Evolutionary conservation across 805 yeast genomes (phyloP), one percentile per base, ranked within the genome.

Genomic region (Saccharomycopsis amapae): DNA sequence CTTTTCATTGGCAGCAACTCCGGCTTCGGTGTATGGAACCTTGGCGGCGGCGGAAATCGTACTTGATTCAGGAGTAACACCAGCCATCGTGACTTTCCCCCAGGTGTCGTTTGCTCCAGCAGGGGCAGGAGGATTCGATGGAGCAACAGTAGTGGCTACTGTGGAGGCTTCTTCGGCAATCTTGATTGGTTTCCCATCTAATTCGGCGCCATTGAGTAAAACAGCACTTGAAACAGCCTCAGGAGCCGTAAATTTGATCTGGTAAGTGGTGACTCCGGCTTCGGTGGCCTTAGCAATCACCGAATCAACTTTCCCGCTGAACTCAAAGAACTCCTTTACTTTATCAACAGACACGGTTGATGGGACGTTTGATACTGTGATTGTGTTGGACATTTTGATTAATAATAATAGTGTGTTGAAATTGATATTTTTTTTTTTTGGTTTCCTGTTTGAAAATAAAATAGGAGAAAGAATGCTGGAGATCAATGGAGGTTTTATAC

Each of bases 221-320:
- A 81, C 60, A 0, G 94, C 93, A 10, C 90, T 83, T 28, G 76
- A 69, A 36, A 81, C 72, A 2, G 93, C 94, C 49, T 73, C 70
- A 4, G 73, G 62, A 51, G 69, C 69, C 43, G 67, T 75, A 61
- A 84, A 84, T 38, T 58, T 66, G 30, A 84, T 76, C 47, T 66
- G 66, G 58, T 59, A 48, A 57, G 64, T 26, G 61, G 58, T 33
- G 59, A 58, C 54, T 70, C 60, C 3, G 15, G 6, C 17, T 13
- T 62, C 50, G 45, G 64, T 60, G 46, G 74, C 63, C 44, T 61
- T 57, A 5, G 23, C 38, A 6, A 38, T 31, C 18, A 52, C 26
- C 49, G 58, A 38, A 47, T 58, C 57, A 46, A 71, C 68, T 51
- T 68, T 71, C 15, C 94, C 94, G 58, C 93, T 82, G 62, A 84